A percentile compares a stretch with the other conserved stretches of the same genome.
Evolutionary conservation across 495 filamentous ascomycete species (phyloP).

Genomic region (Neurospora tetrasperma): DNA sequence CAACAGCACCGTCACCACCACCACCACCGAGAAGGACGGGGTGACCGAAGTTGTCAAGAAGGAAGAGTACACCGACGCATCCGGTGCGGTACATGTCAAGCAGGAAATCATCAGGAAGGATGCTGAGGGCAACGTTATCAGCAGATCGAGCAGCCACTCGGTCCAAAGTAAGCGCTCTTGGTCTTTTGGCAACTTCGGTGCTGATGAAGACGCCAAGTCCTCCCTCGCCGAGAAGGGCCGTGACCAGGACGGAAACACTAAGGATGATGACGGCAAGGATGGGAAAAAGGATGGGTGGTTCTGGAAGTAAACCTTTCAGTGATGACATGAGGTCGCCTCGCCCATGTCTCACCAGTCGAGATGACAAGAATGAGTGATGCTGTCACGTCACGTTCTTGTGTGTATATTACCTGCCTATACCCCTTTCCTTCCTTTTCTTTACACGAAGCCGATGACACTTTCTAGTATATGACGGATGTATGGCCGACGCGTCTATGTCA

Average conservation of each 20-base stretch:
- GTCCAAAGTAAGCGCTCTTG: background rate
- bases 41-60: slow-evolving; percentile 9
- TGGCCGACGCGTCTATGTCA: background rate
- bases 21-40: slow-evolving; percentile 2
- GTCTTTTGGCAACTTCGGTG: background rate
- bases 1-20: background rate
- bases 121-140: background rate
- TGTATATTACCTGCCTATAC: background rate
- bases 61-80: slow-evolving; percentile 10
- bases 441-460: background rate
- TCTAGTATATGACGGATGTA: background rate
- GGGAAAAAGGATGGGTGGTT: background rate
- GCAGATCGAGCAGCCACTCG: background rate
- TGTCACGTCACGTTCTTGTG: background rate
- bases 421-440: background rate
- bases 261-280: background rate
- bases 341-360: background rate
- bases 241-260: background rate
- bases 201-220: background rate
- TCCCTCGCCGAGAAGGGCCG: background rate
- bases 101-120: slow-evolving; percentile 5
- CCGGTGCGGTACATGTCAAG: slow-evolving; percentile 13
- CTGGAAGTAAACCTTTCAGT: background rate
- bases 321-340: background rate
- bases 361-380: background rate